phyloP scores from a whole-genome alignment of 208 protist genomes.

The Wallacemonas sp. region DNA sequence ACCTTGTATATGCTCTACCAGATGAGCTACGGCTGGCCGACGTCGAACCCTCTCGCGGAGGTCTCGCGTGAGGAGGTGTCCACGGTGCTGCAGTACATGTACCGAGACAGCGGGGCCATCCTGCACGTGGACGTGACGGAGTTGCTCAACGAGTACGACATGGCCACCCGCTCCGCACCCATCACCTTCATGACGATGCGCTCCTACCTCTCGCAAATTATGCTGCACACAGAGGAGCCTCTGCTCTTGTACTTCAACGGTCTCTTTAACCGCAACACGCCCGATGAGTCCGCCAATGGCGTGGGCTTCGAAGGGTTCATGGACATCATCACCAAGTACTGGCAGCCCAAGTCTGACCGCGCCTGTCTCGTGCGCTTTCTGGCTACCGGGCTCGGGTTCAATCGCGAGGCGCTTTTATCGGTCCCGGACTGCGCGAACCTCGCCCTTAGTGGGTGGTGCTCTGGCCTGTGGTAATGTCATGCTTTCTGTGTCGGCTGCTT shows the following conservation, averaged over 20 bases:
- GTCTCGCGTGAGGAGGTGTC: constrained; percentile 62
- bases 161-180: constrained; percentile 69
- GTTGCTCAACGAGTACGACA: constrained; percentile 74
- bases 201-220: constrained; percentile 61
- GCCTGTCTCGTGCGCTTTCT: constrained; percentile 73
- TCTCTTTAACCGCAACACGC: constrained; percentile 55
- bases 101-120: constrained; percentile 52
- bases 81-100: constrained; percentile 80
- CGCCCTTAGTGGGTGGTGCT: constrained; percentile 75
- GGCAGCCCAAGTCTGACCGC: constrained; percentile 60
- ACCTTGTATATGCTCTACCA: constrained; percentile 80
- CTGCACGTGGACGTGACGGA: constrained; percentile 62
- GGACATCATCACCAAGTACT: constrained; percentile 46
- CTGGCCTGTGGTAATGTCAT: constrained; percentile 44
- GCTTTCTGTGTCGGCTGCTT: too few relatives aligned
- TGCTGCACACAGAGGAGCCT: constrained; percentile 84
- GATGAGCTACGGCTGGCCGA: constrained; percentile 84
- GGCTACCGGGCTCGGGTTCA: constrained; percentile 65
- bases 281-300: constrained; percentile 39
- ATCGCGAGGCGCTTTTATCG: constrained; percentile 51
- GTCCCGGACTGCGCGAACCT: constrained; percentile 70
- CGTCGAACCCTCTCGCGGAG: constrained; percentile 57
- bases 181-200: constrained; percentile 78
- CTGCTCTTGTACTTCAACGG: constrained; percentile 78
- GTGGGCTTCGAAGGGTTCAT: constrained; percentile 72